Evolutionary conservation across 352 stramenopile species (phyloP).

Genomic region (Phytophthora constricta): DNA sequence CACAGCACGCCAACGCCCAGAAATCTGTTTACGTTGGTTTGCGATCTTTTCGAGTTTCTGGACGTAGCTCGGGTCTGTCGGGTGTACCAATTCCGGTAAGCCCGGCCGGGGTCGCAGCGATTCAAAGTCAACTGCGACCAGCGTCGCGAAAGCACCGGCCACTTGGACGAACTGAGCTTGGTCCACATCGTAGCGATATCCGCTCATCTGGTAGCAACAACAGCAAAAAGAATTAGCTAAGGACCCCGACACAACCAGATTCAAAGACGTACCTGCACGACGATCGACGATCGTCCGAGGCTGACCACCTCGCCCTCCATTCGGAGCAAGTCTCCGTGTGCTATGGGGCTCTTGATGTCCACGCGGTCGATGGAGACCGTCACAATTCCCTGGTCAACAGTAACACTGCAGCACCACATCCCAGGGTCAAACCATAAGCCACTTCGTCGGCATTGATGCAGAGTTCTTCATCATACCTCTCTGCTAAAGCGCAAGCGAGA

Average conservation of each 20-base stretch:
- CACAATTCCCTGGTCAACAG: constrained; percentile 44
- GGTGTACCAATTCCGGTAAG: background rate
- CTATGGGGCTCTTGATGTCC: constrained; percentile 65
- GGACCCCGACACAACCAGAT: background rate
- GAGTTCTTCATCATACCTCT: constrained; percentile 47
- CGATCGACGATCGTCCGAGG: constrained; percentile 54
- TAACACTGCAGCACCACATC: constrained; percentile 15
- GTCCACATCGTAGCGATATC: constrained; percentile 2
- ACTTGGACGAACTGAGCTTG: background rate
- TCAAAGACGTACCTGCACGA: constrained; percentile 36
- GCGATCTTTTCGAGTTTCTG: background rate
- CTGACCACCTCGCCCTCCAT: constrained; percentile 66
- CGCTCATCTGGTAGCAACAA: background rate
- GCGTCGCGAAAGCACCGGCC: background rate
- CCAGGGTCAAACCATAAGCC: background rate
- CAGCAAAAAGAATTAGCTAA: background rate
- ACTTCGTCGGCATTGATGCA: background rate
- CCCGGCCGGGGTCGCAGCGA: background rate
- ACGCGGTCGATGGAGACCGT: constrained; percentile 73
- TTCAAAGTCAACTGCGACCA: constrained; percentile 12
- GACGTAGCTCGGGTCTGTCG: background rate
- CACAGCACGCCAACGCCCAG: constrained; percentile 59
- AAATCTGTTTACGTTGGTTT: constrained; percentile 49
- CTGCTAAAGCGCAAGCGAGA: constrained; percentile 55
- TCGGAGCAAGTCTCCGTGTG: constrained; percentile 64